Conservation (phyloP, 495 filamentous ascomycete genomes). For the Daldinia bambusicola region DNA sequence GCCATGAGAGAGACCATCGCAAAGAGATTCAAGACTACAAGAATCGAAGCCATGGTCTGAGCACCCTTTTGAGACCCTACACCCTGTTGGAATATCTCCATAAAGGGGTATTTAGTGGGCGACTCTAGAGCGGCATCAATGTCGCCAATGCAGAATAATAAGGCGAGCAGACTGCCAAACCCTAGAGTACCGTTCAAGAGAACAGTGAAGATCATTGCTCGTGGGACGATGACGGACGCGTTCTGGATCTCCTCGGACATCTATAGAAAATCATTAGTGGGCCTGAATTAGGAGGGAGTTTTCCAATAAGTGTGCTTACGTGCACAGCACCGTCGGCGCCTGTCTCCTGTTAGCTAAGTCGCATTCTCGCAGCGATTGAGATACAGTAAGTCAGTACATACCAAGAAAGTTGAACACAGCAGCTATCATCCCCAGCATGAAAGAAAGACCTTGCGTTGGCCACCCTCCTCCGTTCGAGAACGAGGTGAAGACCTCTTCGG, state of each 20-base stretch:
- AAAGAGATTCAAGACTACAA: slow-evolving; percentile 56
- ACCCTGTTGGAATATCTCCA: slow-evolving; percentile 61
- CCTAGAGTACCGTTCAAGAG: slow-evolving; percentile 59
- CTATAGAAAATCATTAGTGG: slow-evolving; percentile 42
- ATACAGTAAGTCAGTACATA: background rate
- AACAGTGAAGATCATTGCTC: slow-evolving; percentile 54
- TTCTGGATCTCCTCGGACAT: slow-evolving; percentile 66
- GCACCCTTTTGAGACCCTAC: slow-evolving; percentile 56
- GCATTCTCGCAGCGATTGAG: background rate
- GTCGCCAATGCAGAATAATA: slow-evolving; percentile 61
- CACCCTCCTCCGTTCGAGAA: slow-evolving; percentile 61
- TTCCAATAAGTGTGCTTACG: background rate
- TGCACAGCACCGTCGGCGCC: slow-evolving; percentile 13
- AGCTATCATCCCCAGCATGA: slow-evolving; percentile 46
- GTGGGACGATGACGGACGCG: slow-evolving; percentile 54
- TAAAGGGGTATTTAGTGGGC: slow-evolving; percentile 56
- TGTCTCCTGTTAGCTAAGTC: slow-evolving; percentile 1
- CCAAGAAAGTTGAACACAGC: slow-evolving; percentile 13
- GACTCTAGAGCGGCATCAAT: slow-evolving; percentile 51
- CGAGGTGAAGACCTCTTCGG: slow-evolving; percentile 45
- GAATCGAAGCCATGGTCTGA: slow-evolving; percentile 56
- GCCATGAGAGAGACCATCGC: slow-evolving; percentile 59
- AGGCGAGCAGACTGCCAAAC: slow-evolving; percentile 61
- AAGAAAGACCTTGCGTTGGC: slow-evolving; percentile 51
- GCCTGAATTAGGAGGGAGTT: background rate